phyloP scores from a whole-genome alignment of 768 basidiomycete genomes.

The Termitomyces sp. region DNA sequence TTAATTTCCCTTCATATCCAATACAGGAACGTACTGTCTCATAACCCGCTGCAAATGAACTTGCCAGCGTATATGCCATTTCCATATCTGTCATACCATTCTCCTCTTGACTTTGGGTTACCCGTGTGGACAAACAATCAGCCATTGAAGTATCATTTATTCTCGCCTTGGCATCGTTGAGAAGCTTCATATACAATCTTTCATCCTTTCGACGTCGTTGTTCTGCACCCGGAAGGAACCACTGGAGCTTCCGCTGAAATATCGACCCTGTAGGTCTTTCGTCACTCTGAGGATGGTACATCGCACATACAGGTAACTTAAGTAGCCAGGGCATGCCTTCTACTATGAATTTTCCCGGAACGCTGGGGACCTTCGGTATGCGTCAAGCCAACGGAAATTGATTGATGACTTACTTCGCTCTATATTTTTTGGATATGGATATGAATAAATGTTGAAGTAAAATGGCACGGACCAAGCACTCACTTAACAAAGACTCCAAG shows the following conservation, averaged over 20 bases:
- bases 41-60: conserved; percentile 45
- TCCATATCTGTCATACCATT: conserved; percentile 39
- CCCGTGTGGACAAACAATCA: conserved; percentile 37
- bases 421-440: background rate
- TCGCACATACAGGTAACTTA: conserved; percentile 34
- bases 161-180: conserved; percentile 39
- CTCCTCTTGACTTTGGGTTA: conserved; percentile 30
- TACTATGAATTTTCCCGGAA: conserved; percentile 46
- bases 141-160: conserved; percentile 35
- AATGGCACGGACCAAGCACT: background rate
- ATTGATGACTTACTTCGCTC: background rate
- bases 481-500: conserved; percentile 3
- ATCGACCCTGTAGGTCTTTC: no score
- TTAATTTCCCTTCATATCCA: no score
- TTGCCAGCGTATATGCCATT: conserved; percentile 40
- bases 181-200: conserved; percentile 33
- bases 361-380: conserved; percentile 21
- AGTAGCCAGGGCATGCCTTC: conserved; percentile 46
- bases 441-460: no score
- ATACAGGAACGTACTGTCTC: conserved; percentile 17
- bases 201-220: conserved; percentile 33
- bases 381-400: background rate
- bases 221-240: conserved; percentile 41
- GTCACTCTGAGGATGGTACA: background rate
- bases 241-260: conserved; percentile 33